Conservation (phyloP, 768 basidiomycete genomes). For the Tricholoma terreum region DNA sequence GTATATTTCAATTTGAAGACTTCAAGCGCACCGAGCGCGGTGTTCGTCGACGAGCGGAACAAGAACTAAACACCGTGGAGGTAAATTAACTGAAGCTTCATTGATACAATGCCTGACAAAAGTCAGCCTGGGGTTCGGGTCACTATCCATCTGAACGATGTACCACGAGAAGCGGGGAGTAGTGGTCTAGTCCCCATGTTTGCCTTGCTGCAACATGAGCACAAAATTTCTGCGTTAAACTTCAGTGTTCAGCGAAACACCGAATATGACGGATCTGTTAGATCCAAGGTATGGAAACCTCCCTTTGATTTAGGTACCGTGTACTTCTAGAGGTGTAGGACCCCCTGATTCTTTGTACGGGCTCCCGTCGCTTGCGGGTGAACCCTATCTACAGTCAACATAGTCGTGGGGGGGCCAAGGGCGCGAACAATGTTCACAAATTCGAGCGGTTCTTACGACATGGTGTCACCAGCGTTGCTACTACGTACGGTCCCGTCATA, state of each 20-base stretch:
- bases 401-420: constrained; percentile 84
- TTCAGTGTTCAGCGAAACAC: constrained; percentile 94
- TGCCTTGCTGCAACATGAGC: constrained; percentile 89
- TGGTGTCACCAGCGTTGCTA: constrained; percentile 78
- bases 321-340: constrained; percentile 50
- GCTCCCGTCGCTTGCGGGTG: constrained; percentile 79
- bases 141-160: constrained; percentile 70
- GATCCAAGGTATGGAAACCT: constrained; percentile 79
- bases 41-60: constrained; percentile 63
- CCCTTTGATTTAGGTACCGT: not conserved
- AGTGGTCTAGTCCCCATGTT: constrained; percentile 63
- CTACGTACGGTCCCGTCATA: constrained; percentile 82
- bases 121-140: constrained; percentile 79
- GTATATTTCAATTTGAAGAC: constrained; percentile 96
- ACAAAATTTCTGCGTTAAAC: constrained; percentile 90
- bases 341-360: constrained; percentile 83
- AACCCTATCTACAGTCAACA: constrained; percentile 94
- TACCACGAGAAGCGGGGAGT: constrained; percentile 58
- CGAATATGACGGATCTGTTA: constrained; percentile 83
- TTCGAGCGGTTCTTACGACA: constrained; percentile 88
- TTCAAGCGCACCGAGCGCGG: constrained; percentile 81
- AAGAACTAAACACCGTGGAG: constrained; percentile 58
- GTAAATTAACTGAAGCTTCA: constrained; percentile 38
- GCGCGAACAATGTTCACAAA: constrained; percentile 96
- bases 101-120: not conserved